A percentile compares a stretch with the other conserved stretches of the same genome.
phyloP scores from a whole-genome alignment of 2,329 filamentous ascomycete genomes.

The Fusarium tjaetaba region DNA sequence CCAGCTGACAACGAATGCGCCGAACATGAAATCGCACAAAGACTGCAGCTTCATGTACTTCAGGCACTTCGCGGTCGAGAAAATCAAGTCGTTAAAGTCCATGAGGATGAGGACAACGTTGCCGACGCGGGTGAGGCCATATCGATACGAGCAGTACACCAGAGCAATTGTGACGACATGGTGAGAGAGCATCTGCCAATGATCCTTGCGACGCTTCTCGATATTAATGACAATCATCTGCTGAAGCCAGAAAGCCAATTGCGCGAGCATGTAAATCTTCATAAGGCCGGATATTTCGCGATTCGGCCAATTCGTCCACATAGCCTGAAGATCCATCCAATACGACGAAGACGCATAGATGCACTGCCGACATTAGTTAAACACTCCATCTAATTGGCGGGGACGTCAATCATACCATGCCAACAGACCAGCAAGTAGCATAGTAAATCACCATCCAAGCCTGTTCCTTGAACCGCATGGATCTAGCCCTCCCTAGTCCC shows the following conservation, averaged over 20 bases:
- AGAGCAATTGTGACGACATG: conserved; percentile 89
- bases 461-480: conserved; percentile 89
- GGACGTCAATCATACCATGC: conserved; percentile 72
- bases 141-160: conserved; percentile 83
- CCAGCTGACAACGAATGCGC: conserved; percentile 88
- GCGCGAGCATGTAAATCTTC: conserved; percentile 90
- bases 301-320: conserved; percentile 88
- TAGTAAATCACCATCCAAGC: conserved; percentile 91
- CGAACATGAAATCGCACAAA: conserved; percentile 84
- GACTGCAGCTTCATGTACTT: conserved; percentile 84
- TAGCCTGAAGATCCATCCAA: conserved; percentile 76
- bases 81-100: conserved; percentile 81
- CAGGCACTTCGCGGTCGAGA: conserved; percentile 84
- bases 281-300: conserved; percentile 77
- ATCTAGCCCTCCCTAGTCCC: conserved; percentile 80
- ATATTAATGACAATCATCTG: conserved; percentile 94
- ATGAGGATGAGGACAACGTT: conserved; percentile 90
- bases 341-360: conserved; percentile 81
- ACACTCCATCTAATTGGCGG: rapidly evolving
- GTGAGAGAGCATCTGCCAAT: conserved; percentile 94
- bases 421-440: conserved; percentile 80
- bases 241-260: conserved; percentile 93
- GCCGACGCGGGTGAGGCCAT: conserved; percentile 86
- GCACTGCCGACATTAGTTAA: conserved; percentile 64
- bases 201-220: conserved; percentile 92